Base-by-base conservation (phyloP, 2,329 filamentous ascomycete genomes). In the Fusarium proliferatum region DNA sequence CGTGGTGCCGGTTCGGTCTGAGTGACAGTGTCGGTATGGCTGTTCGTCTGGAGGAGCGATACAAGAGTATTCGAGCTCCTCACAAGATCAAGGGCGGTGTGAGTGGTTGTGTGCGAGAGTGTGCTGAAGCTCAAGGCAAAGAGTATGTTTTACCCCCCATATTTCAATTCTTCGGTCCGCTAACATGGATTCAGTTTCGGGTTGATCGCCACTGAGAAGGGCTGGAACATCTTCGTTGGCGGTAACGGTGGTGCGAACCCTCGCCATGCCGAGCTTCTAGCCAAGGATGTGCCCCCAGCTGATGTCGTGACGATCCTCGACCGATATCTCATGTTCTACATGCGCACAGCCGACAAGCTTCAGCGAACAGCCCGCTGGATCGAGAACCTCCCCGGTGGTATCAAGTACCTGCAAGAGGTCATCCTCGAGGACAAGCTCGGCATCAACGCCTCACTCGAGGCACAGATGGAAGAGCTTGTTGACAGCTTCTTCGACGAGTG, bases 1-100 rank as follows among this genome's bases (percentile, higher is more conserved):
- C 94, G 2, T 97, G 95, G 95, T 97, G 95, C 79, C 88, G 95
- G 3, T 97, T 92, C 77, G 95, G 95, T 60, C 92, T 97, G 62
- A 94, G 94, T 34, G 95, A 97, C 83, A 95, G 93, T 81, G 95
- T 97, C 1, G 95, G 95, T 16, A 94, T 97, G 92, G 95, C 95
- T 0, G 91, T 97, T 21, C 88, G 94, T 7, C 83, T 97, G 1
- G 95, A 97, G 82, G 93, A 97, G 84, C 90, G 95, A 51, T 97
- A 97, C 83, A 97, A 97, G 87, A 94, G 93, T 78, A 93, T 97
- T 66, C 90, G 95, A n/a, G 88, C 88, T 21, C 95, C 95, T 13
- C 95, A 97, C 81, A 97, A 97, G 86, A 89, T 97, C 81, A 97
- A 97, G 82, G 94, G 93, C 3, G 95, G 94, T 62, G 94, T 97